phyloP scores from a whole-genome alignment of 2,329 filamentous ascomycete species.

The Anisogramma anomala region DNA sequence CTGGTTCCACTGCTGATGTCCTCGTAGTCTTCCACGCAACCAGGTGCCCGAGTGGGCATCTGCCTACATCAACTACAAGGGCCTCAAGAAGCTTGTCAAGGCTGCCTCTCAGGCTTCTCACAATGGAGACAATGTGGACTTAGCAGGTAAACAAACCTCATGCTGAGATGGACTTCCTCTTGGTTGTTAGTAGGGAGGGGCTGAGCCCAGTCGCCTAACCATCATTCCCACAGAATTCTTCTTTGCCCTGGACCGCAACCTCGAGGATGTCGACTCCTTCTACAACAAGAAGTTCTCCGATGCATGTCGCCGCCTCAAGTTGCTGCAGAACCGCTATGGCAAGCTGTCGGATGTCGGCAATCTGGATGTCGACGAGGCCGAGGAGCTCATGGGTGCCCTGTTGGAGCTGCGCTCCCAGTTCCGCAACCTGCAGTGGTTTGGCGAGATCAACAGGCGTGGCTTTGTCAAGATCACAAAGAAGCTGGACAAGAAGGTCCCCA shows the following conservation, averaged over 20 bases:
- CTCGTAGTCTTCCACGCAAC: slow-evolving; percentile 51
- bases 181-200: slow-evolving; percentile 5
- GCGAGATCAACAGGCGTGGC: slow-evolving; percentile 86
- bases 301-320: slow-evolving; percentile 67
- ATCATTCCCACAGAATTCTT: slow-evolving; percentile 65
- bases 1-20: neutral
- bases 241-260: slow-evolving; percentile 88
- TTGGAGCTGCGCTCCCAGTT: slow-evolving; percentile 79
- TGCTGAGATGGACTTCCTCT: slow-evolving; percentile 12
- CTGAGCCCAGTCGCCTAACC: slow-evolving; percentile 28
- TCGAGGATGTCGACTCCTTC: slow-evolving; percentile 92
- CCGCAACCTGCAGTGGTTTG: slow-evolving; percentile 93
- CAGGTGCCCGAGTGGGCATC: slow-evolving; percentile 81
- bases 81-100: slow-evolving; percentile 92
- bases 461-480: slow-evolving; percentile 99
- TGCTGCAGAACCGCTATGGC: slow-evolving; percentile 82
- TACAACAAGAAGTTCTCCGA: slow-evolving; percentile 94
- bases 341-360: slow-evolving; percentile 56
- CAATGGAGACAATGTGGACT: slow-evolving; percentile 65
- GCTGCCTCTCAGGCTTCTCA: slow-evolving; percentile 54
- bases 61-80: slow-evolving; percentile 81
- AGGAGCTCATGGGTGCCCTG: slow-evolving; percentile 82
- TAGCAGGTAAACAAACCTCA: slow-evolving; percentile 60
- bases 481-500: slow-evolving; percentile 83
- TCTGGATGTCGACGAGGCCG: slow-evolving; percentile 77